phyloP scores from a whole-genome alignment of 345 rosid species.

The Euphorbia tirucalli region DNA sequence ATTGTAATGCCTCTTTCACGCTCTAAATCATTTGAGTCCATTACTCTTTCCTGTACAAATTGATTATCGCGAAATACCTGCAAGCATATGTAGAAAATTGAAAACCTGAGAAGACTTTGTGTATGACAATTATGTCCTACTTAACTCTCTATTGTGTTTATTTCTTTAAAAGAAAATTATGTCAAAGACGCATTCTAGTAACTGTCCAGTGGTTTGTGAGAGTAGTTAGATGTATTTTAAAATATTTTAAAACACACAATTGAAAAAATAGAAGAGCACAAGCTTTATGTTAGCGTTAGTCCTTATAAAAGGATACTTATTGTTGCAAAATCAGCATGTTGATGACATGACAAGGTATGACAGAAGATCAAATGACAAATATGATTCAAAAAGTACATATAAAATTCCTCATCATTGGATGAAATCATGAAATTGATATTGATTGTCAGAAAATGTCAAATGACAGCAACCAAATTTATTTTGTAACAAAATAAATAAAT shows the following conservation, averaged over 20 bases:
- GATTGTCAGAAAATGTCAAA: neutral
- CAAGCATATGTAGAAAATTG: constrained; percentile 5
- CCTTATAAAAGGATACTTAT: neutral
- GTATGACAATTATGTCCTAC: neutral
- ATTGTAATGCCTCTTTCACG: constrained; percentile 98
- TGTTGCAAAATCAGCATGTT: neutral
- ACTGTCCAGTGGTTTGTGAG: neutral
- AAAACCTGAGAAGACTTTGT: neutral
- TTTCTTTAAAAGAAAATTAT: neutral
- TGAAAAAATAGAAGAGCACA: neutral
- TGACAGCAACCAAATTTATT: neutral
- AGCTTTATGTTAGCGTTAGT: neutral
- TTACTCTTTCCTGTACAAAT: constrained; percentile 80
- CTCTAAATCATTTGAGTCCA: constrained; percentile 97
- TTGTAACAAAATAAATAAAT: neutral
- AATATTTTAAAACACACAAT: neutral
- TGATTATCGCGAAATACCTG: constrained; percentile 98
- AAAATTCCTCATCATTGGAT: neutral
- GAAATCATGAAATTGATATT: neutral
- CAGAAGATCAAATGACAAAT: neutral
- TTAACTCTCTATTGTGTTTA: neutral
- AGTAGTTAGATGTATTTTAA: neutral
- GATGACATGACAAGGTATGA: neutral
- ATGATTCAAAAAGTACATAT: neutral
- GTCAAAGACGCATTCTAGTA: neutral